These are phyloP conservation scores for Suillus subalutaceus DNA, from an alignment of 768 basidiomycete genomes.

Conservation along the genomic window DNA sequence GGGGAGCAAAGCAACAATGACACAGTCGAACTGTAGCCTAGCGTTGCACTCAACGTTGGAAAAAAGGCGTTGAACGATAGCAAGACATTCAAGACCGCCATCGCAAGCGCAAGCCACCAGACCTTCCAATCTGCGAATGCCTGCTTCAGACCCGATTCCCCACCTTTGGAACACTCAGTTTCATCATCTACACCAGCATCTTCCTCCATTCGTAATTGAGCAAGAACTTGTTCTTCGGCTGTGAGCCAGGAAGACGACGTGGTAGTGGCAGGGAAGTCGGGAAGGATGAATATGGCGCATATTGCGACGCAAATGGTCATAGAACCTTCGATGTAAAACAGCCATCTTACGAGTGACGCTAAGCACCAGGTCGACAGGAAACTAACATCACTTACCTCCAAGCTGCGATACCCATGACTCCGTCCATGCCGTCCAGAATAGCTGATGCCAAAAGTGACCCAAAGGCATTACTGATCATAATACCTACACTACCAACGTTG, in stretches of 20 bases:
- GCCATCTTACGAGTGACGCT: slow-evolving; percentile 51
- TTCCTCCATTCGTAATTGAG: slow-evolving; percentile 62
- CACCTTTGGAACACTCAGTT: slow-evolving; percentile 37
- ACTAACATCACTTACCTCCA: slow-evolving; percentile 57
- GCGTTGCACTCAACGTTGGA: slow-evolving; percentile 72
- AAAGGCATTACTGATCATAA: slow-evolving; percentile 80
- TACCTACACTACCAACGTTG: slow-evolving; percentile 33
- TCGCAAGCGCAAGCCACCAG: slow-evolving; percentile 74
- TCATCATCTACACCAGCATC: slow-evolving; percentile 60
- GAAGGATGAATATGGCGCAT: slow-evolving; percentile 63
- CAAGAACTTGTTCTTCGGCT: slow-evolving; percentile 56
- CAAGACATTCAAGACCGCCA: slow-evolving; percentile 59
- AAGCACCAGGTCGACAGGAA: not conserved
- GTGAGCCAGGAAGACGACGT: slow-evolving; percentile 63
- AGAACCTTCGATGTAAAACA: slow-evolving; percentile 70
- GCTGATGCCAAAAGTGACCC: slow-evolving; percentile 78
- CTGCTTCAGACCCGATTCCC: slow-evolving; percentile 49
- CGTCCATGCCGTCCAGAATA: slow-evolving; percentile 74
- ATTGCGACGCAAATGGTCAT: slow-evolving; percentile 55
- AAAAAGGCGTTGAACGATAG: slow-evolving; percentile 82
- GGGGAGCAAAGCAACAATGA: slow-evolving; percentile 72
- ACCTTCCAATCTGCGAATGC: slow-evolving; percentile 82
- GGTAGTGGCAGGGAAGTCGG: slow-evolving; percentile 71
- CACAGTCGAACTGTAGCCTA: slow-evolving; percentile 66
- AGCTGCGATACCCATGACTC: slow-evolving; percentile 63